phyloP scores from a whole-genome alignment of 2,329 filamentous ascomycete species.

The Colletotrichum sojae region DNA sequence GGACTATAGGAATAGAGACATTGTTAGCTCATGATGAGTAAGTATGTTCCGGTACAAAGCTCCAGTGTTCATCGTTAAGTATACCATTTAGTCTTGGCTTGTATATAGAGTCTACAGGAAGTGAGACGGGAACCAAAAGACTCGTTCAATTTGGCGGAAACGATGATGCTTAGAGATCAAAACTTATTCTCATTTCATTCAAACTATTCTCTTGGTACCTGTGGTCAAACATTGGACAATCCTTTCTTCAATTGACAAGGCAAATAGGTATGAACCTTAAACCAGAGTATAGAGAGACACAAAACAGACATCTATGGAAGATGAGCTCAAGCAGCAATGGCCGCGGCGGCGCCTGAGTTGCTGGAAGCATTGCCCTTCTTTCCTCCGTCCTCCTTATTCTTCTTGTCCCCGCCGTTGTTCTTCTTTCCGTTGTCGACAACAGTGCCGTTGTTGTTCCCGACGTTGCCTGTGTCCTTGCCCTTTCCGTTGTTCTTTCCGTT shows the following conservation, averaged over 20 bases:
- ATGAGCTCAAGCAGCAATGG: not conserved
- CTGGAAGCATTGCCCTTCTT: slow-evolving; percentile 9
- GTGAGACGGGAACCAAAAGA: no score
- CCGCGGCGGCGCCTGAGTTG: not conserved
- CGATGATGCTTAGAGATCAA: no score
- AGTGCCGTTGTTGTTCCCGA: not conserved
- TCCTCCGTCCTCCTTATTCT: not conserved
- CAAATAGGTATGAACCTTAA: not conserved
- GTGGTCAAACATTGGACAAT: no score
- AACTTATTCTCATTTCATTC: no score
- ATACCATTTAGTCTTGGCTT: no score
- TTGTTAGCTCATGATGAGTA: no score
- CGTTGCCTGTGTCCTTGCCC: not conserved
- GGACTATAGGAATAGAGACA: no score
- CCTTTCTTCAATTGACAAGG: not conserved
- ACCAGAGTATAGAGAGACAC: not conserved
- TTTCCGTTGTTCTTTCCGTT: not conserved
- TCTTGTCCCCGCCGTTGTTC: not conserved
- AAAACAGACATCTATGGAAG: not conserved
- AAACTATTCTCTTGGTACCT: no score
- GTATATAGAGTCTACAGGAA: no score
- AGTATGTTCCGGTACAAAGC: no score
- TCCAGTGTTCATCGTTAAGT: no score
- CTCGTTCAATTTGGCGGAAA: no score
- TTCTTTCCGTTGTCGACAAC: slow-evolving; percentile 1